A percentile compares a stretch with the other conserved stretches of the same genome.
These are phyloP conservation scores for Oenanthe sinensis DNA, from an alignment of 129 eudicot species.

Conservation along the genomic window DNA sequence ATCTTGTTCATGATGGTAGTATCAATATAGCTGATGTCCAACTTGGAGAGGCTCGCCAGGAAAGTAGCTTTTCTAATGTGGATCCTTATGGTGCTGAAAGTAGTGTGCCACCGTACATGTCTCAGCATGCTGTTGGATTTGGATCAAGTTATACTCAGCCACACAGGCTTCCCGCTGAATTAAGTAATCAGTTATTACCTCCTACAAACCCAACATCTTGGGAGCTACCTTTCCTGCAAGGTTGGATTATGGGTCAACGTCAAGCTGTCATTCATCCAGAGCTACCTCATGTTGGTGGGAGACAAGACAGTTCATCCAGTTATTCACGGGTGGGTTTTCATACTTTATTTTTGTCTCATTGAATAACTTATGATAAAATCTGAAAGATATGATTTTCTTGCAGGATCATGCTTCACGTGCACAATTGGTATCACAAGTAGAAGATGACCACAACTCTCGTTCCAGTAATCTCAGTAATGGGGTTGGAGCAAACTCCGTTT, in stretches of 20 bases:
- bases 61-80: constrained; percentile 24
- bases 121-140: constrained; percentile 9
- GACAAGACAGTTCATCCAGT: constrained; percentile 28
- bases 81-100: constrained; percentile 19
- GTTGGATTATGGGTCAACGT: constrained; percentile 66
- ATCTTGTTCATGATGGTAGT: constrained; percentile 10
- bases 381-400: constrained; percentile 13
- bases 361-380: constrained; percentile 5
- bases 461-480: constrained; percentile 22
- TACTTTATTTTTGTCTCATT: constrained; percentile 18
- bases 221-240: constrained; percentile 66
- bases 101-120: not conserved
- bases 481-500: constrained; percentile 23
- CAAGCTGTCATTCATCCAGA: constrained; percentile 40
- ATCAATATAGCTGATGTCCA: constrained; percentile 21
- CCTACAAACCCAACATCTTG: constrained; percentile 48
- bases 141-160: constrained; percentile 12
- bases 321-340: constrained; percentile 11
- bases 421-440: constrained; percentile 9
- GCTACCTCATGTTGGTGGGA: constrained; percentile 27
- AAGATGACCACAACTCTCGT: constrained; percentile 15
- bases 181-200: constrained; percentile 23
- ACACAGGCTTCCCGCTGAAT: constrained; percentile 14
- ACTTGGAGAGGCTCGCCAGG: constrained; percentile 24
- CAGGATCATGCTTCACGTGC: constrained; percentile 21